These are phyloP conservation scores for Cyanidiococcus yangmingshanensis DNA, from an alignment of 23 red algal species.

Conservation along the genomic window DNA sequence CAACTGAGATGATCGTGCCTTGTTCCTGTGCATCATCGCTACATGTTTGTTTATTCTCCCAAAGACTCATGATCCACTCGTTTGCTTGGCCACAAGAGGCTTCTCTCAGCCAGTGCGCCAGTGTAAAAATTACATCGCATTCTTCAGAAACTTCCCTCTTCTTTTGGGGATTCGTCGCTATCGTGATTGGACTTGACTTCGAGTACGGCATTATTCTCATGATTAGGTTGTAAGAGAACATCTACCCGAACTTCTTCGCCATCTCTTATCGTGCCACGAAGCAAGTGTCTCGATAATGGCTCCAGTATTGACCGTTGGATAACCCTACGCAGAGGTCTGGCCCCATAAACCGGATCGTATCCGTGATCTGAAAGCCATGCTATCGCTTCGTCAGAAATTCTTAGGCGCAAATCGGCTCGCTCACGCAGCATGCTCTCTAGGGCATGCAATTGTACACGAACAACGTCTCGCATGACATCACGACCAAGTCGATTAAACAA, in stretches of 20 bases:
- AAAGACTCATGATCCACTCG: too few species aligned
- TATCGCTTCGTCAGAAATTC: constrained; percentile 15
- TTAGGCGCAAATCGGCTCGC: constrained; percentile 10
- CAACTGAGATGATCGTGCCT: too few species aligned
- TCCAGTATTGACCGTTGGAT: constrained; percentile 38
- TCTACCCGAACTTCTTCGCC: background rate
- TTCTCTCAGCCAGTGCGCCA: too few species aligned
- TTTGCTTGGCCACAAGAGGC: too few species aligned
- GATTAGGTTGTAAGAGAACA: background rate
- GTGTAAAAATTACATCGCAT: too few species aligned
- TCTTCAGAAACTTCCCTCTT: background rate
- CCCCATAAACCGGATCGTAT: constrained; percentile 42
- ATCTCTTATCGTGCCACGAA: constrained; percentile 21
- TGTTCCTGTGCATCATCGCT: too few species aligned
- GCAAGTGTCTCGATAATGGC: constrained; percentile 30
- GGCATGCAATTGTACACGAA: constrained; percentile 25
- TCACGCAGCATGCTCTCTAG: constrained; percentile 18
- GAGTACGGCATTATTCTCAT: background rate
- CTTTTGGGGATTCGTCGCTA: background rate
- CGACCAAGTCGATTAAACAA: constrained; percentile 33
- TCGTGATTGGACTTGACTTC: background rate
- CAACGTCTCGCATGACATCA: constrained; percentile 36
- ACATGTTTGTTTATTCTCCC: too few species aligned
- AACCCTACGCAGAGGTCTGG: constrained; percentile 34
- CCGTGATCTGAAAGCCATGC: constrained; percentile 25